Evolutionary conservation across 108 stramenopile species (phyloP), one percentile per base, ranked within the genome.

Genomic region (Cylindrotheca closterium): DNA sequence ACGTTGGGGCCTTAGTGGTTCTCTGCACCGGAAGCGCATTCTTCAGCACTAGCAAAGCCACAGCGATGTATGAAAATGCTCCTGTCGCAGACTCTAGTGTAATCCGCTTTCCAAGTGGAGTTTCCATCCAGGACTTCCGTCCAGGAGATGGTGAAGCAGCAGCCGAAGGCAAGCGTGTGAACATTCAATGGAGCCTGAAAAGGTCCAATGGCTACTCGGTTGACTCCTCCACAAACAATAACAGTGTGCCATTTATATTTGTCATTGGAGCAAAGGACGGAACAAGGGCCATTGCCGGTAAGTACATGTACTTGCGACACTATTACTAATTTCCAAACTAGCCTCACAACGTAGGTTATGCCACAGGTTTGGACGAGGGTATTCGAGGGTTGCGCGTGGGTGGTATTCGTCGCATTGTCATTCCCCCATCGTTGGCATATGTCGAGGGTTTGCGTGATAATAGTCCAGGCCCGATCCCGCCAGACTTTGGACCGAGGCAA

Each of bases 221-320:
- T 34, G 77, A 78, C 30, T 58, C 65, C 23, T 58, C 55, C 1
- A 55, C 63, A 21, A 47, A 62, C 50, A 55, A 74, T 55, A 66
- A 73, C 25, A 68, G 68, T 24, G 78, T 74, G 1, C 86, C 86
- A 0, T 88, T 88, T 63, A 87, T 87, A 24, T 87, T 84, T 67
- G 72, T 79, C 8, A 81, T 85, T 24, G 74, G 74, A 0, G 29
- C 18, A n/a, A 30, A 28, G 21, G 33, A 29, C 21, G 81, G 79
- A 33, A 72, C 68, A 0, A 74, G 79, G 0, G 51, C 23, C 19
- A 52, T 24, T 25, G 24, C 19, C 21, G 24, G 24, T 0, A 60
- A 51, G 32, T 26, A 48, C 12, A 21, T 29, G 24, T 0, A 53
- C 22, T 23, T 17, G 29, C 63, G 30, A 21, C 15, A 12, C 30